Base-by-base conservation (phyloP, 2,329 filamentous ascomycete genomes). In the Karstenula rhodostoma region DNA sequence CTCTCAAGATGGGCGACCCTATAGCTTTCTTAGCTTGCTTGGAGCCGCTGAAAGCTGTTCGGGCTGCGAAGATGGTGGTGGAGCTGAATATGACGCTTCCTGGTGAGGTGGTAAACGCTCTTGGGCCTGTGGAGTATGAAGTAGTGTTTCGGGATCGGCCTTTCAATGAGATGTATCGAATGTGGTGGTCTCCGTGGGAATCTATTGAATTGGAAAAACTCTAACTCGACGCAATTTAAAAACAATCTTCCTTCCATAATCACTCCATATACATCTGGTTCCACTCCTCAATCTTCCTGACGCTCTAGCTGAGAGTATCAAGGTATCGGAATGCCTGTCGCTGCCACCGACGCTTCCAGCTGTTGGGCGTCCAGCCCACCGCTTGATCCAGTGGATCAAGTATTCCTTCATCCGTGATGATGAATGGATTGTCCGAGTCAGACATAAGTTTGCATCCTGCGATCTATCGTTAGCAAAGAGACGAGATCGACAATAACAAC, bases 71-170 rank as follows among this genome's bases (percentile, higher is more conserved):
- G 19, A 56, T 48, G 17, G 42, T 48, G 32, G 53, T 56, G 43
- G 53, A 56, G 42, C 44, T 56, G 53, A 56, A 56, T 17, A 27
- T 47, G 5, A 37, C 47, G 43, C 25, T 56, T 15, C 40, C 53
- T 35, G 29, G 37, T 25, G 53, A 56, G 15, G 40, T 56, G 37
- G 12, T 47, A n/a, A 42, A 13, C 33, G 13, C 22, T 47, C 53
- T 56, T 32, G 43, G 53, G 29, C 53, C 53, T 47, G 27, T 56
- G 37, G 37, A 56, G 0, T 56, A 47, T 22, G 22, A 35, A 33
- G 44, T 48, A 27, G 37, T 1, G 27, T 47, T 47, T 47, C 53
- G 53, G 19, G 53, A 56, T 46, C 53, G 53, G 13, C 53, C 53
- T 37, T 56, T 40, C 29, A 37, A 51, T 23, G n/a, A 40, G 29